These are phyloP conservation scores for Citrus cavaleriei DNA, from an alignment of 345 rosid genomes.

Conservation along the genomic window DNA sequence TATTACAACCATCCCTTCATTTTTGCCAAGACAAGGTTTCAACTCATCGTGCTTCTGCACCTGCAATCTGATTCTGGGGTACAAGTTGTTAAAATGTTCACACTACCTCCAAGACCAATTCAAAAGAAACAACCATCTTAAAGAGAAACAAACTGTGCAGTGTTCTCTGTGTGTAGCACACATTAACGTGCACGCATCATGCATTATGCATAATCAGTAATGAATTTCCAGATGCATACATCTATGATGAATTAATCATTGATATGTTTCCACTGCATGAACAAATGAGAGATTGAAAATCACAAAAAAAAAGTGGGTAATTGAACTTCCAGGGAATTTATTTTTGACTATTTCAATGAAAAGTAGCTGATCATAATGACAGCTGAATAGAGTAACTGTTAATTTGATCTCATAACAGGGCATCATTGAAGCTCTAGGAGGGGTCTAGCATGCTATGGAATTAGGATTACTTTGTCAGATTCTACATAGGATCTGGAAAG, in stretches of 20 bases:
- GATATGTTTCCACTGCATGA: slow-evolving; percentile 35
- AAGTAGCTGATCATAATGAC: slow-evolving; percentile 1
- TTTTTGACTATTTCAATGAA: neutral
- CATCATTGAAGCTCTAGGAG: neutral
- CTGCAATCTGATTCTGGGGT: slow-evolving; percentile 46
- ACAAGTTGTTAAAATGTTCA: neutral
- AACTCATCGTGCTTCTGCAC: slow-evolving; percentile 48
- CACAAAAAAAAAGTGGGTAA: neutral
- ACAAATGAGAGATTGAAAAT: slow-evolving; percentile 1
- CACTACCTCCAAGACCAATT: neutral
- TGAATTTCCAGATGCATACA: too few relatives aligned
- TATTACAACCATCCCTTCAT: slow-evolving; percentile 43
- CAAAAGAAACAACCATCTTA: neutral
- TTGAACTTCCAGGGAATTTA: neutral
- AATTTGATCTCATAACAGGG: neutral
- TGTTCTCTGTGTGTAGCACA: neutral
- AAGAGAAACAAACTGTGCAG: neutral
- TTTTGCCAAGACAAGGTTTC: slow-evolving; percentile 37
- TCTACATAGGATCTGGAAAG: neutral
- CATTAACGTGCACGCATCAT: neutral
- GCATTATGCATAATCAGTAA: neutral
- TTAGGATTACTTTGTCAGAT: neutral
- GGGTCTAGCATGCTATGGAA: neutral
- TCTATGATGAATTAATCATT: neutral
- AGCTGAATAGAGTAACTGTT: neutral